Conservation (phyloP, 192 early-diverging fungal species). For the Martensiomyces pterosporus region DNA sequence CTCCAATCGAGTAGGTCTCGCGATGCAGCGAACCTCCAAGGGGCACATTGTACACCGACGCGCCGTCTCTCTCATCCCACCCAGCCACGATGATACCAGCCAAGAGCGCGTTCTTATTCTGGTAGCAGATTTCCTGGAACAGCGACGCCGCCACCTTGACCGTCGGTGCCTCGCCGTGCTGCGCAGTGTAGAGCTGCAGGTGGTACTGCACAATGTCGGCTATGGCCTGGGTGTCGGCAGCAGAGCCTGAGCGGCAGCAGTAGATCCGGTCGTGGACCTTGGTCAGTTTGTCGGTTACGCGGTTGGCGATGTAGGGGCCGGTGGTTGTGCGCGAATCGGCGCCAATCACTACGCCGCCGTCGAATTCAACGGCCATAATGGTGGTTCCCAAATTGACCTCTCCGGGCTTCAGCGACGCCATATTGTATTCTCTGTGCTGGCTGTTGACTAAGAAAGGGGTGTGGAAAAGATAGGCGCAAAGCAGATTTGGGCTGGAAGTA, state of each 20-base stretch:
- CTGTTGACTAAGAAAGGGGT: too few species aligned
- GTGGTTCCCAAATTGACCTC: slow-evolving; percentile 97
- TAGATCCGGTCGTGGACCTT: slow-evolving; percentile 92
- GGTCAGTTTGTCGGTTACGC: slow-evolving; percentile 98
- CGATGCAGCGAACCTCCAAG: slow-evolving; percentile 90
- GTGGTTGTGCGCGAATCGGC: slow-evolving; percentile 97
- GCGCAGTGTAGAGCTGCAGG: slow-evolving; percentile 85
- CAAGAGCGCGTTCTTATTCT: slow-evolving; percentile 81
- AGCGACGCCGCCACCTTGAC: slow-evolving; percentile 83
- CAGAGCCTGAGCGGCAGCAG: slow-evolving; percentile 96
- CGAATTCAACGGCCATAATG: slow-evolving; percentile 91
- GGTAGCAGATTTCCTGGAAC: slow-evolving; percentile 92
- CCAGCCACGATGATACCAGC: slow-evolving; percentile 98
- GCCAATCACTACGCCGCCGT: slow-evolving; percentile 91
- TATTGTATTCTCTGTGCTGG: too few species aligned
- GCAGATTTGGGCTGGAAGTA: too few species aligned
- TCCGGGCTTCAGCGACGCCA: slow-evolving; percentile 76
- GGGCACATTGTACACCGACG: slow-evolving; percentile 84
- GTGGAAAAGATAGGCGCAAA: too few species aligned
- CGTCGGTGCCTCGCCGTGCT: slow-evolving; percentile 77
- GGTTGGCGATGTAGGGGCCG: slow-evolving; percentile 93
- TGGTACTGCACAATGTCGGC: slow-evolving; percentile 98
- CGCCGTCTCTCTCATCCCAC: slow-evolving; percentile 90
- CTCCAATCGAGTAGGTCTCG: slow-evolving; percentile 90
- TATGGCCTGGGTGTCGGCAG: slow-evolving; percentile 98